Conservation (phyloP, 495 filamentous ascomycete species). For the Lindgomyces ingoldianus region DNA sequence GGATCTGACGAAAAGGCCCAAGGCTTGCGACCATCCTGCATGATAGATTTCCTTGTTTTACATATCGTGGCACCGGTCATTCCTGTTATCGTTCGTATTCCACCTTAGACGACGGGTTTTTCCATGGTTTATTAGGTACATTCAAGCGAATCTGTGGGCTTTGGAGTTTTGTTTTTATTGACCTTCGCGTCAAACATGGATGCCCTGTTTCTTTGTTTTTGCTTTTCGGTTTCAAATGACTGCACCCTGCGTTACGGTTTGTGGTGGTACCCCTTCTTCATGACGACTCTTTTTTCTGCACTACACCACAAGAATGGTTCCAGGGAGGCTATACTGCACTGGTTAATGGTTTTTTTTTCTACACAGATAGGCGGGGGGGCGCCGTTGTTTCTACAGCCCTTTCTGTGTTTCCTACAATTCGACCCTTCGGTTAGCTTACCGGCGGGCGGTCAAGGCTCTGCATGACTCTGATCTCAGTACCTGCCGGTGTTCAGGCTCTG, state of each 20-base stretch:
- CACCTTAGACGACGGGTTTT: conserved; percentile 23
- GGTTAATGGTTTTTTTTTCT: conserved; percentile 28
- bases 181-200: conserved; percentile 15
- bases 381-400: neutral
- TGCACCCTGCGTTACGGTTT: conserved; percentile 7
- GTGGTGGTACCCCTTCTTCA: conserved; percentile 2
- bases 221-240: conserved; percentile 8
- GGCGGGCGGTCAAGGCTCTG: too few species aligned
- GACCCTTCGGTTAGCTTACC: neutral
- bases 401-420: neutral
- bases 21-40: conserved; percentile 34
- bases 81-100: conserved; percentile 16
- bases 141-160: conserved; percentile 28
- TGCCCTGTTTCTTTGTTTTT: conserved; percentile 8
- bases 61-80: conserved; percentile 13
- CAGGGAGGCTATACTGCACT: neutral
- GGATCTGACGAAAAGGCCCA: conserved; percentile 36
- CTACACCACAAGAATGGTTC: conserved; percentile 22
- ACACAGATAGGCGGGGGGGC: neutral
- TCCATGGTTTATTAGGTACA: conserved; percentile 17
- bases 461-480: too few species aligned
- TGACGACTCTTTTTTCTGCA: conserved; percentile 20
- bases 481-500: too few species aligned
- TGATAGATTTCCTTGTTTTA: conserved; percentile 38
- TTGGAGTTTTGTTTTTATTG: conserved; percentile 18